These are phyloP conservation scores for Fagopyrum homotropicum DNA, from an alignment of 148 eudicot species.

Conservation along the genomic window DNA sequence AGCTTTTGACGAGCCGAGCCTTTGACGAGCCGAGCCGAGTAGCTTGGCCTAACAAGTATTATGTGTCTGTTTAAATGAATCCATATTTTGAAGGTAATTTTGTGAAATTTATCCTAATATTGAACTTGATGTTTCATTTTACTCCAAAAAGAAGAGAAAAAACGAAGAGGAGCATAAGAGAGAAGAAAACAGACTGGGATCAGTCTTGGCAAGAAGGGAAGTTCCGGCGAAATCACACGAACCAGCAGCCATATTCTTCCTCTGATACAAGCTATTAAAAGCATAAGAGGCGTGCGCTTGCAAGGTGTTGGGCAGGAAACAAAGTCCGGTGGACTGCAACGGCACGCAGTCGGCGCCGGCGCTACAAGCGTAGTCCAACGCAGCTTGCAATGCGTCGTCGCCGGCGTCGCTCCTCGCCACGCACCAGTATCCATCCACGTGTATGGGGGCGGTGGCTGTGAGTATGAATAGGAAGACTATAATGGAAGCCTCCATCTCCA, in stretches of 20 bases:
- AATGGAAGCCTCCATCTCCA: background rate
- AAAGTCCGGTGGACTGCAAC: conserved; percentile 37
- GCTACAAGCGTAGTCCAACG: conserved; percentile 54
- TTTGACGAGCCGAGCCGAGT: too few species aligned
- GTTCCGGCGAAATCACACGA: conserved; percentile 54
- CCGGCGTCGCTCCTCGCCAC: conserved; percentile 58
- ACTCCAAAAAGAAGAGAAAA: background rate
- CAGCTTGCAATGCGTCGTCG: conserved; percentile 34
- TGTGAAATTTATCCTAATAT: too few species aligned
- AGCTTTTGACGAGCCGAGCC: too few species aligned
- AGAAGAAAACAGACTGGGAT: conserved; percentile 40
- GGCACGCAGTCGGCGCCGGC: conserved; percentile 66
- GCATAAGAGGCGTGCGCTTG: conserved; percentile 80
- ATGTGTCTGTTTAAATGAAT: too few species aligned
- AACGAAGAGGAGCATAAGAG: background rate
- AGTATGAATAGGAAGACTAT: background rate
- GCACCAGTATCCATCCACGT: conserved; percentile 43
- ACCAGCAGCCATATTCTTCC: conserved; percentile 39
- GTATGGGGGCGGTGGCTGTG: background rate
- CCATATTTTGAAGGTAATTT: too few species aligned
- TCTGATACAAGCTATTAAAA: conserved; percentile 60
- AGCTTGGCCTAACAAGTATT: too few species aligned
- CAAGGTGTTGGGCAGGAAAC: conserved; percentile 59
- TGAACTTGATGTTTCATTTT: too few species aligned
- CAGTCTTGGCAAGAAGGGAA: conserved; percentile 57